Percentiles rank a stretch among this genome's conserved stretches.
Evolutionary conservation across 148 eudicot species (phyloP).

Genomic region (Cornus controversa): DNA sequence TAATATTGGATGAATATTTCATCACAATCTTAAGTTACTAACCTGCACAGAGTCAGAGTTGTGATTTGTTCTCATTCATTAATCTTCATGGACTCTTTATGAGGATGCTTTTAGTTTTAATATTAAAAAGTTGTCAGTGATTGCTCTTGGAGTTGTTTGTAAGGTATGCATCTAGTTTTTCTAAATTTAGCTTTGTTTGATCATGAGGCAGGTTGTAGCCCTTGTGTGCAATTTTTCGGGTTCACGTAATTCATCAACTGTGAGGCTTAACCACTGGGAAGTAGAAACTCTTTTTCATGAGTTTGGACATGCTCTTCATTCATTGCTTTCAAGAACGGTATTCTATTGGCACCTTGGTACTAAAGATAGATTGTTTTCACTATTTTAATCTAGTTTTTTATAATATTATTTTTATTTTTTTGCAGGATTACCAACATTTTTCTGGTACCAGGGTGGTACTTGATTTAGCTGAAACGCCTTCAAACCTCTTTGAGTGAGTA

Average conservation of each 20-base stretch:
- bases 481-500: slow-evolving; percentile 94
- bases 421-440: slow-evolving; percentile 94
- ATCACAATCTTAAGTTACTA: no score
- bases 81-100: background rate
- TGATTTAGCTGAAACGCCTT: slow-evolving; percentile 98
- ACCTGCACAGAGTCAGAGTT: background rate
- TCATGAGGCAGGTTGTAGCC: slow-evolving; percentile 71
- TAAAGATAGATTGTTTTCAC: slow-evolving; percentile 1
- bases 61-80: background rate
- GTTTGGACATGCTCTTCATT: slow-evolving; percentile 99
- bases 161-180: background rate
- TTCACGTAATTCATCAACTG: slow-evolving; percentile 38
- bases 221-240: slow-evolving; percentile 90
- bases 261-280: slow-evolving; percentile 83
- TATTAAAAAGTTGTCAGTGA: background rate
- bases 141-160: background rate
- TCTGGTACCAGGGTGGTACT: slow-evolving; percentile 94
- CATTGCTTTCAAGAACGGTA: slow-evolving; percentile 95
- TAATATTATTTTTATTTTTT: background rate
- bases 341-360: slow-evolving; percentile 8
- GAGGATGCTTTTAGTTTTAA: background rate
- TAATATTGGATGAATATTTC: no score
- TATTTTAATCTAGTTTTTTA: background rate
- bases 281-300: slow-evolving; percentile 96
- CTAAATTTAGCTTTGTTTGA: background rate